phyloP scores from a whole-genome alignment of 2,329 filamentous ascomycete genomes.

The Madurella mycetomatis region DNA sequence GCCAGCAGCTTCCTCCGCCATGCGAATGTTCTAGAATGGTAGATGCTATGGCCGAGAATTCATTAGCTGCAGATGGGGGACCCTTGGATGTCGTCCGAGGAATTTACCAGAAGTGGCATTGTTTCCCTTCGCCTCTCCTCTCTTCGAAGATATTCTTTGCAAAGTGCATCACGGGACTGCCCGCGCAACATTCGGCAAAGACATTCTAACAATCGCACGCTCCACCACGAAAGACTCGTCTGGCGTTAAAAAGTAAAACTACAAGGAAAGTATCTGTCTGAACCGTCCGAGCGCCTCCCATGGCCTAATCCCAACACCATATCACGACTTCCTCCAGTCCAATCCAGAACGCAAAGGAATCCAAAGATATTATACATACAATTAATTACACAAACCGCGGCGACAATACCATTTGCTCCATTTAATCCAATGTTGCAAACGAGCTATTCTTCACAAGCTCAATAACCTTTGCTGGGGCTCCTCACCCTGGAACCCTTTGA shows the following conservation, averaged over 20 bases:
- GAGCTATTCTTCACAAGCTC: not conserved
- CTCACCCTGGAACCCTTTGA: constrained; percentile 34
- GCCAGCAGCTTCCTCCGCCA: too few species aligned
- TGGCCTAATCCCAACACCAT: not conserved
- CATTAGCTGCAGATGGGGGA: too few species aligned
- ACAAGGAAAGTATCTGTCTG: not conserved
- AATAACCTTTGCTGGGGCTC: constrained; percentile 22
- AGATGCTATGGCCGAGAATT: not conserved
- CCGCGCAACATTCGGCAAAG: too few species aligned
- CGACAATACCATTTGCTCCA: not conserved
- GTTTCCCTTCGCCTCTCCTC: too few species aligned
- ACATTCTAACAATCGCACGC: too few species aligned
- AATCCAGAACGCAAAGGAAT: not conserved
- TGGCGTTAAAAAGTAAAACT: too few species aligned
- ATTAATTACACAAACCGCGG: constrained; percentile 3
- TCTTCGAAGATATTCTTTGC: too few species aligned
- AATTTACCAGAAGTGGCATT: too few species aligned
- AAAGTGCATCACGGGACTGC: too few species aligned
- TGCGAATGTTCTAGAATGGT: not conserved
- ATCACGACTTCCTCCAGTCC: not conserved
- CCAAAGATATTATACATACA: constrained; percentile 4
- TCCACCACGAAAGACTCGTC: too few species aligned
- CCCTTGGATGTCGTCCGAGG: too few species aligned
- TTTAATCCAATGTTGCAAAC: not conserved
- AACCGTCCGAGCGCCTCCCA: not conserved